These are phyloP conservation scores for Larix kaempferi DNA, from an alignment of 75 land plant genomes.

Conservation along the genomic window DNA sequence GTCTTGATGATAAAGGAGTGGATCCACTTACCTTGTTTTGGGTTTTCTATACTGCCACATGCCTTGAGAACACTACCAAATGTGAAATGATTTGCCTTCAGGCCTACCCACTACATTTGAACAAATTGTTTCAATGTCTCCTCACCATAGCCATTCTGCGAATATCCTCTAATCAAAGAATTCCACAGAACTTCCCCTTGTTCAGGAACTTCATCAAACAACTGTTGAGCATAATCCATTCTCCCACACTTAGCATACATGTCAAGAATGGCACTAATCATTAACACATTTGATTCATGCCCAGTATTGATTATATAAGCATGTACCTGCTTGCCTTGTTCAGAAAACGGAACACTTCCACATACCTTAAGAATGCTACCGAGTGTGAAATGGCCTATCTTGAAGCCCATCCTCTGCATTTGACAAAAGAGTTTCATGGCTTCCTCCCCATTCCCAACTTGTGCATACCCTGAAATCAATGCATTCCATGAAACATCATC, in stretches of 20 bases:
- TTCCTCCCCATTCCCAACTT: slow-evolving; percentile 18
- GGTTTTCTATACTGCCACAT: slow-evolving; percentile 18
- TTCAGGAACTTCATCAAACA: slow-evolving; percentile 17
- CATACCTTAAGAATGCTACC: slow-evolving; percentile 35
- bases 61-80: slow-evolving; percentile 33
- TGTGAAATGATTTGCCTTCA: slow-evolving; percentile 20
- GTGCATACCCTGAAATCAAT: slow-evolving; percentile 16
- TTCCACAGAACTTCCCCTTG: slow-evolving; percentile 30
- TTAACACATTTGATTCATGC: slow-evolving; percentile 12
- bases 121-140: slow-evolving; percentile 26
- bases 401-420: slow-evolving; percentile 15
- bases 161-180: slow-evolving; percentile 41
- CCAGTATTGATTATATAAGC: slow-evolving; percentile 21
- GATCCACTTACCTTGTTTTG: slow-evolving; percentile 27
- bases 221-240: slow-evolving; percentile 19
- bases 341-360: not conserved
- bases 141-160: slow-evolving; percentile 43
- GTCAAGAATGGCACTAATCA: slow-evolving; percentile 32
- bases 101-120: slow-evolving; percentile 16
- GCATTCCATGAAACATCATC: slow-evolving; percentile 26
- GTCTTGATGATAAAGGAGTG: slow-evolving; percentile 21
- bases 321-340: slow-evolving; percentile 23
- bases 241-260: slow-evolving; percentile 38
- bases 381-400: slow-evolving; percentile 20
- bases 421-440: slow-evolving; percentile 18